Evolutionary conservation across 2,329 filamentous ascomycete species (phyloP), one percentile per base, ranked within the genome.

Genomic region (Aspergillus sp.): DNA sequence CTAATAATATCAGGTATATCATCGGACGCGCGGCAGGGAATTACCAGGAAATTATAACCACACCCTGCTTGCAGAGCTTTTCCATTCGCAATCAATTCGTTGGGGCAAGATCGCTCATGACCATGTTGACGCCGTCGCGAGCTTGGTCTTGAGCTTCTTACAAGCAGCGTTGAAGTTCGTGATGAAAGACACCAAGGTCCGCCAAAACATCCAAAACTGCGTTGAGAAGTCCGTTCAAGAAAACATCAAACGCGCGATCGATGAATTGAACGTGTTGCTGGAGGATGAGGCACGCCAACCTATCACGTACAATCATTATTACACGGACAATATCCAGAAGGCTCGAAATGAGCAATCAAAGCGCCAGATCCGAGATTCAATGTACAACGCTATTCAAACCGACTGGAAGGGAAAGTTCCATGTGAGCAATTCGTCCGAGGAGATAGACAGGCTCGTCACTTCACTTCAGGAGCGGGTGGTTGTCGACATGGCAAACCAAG

Each of bases 261-360:
- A 45, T 9, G 63, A 64, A 48, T 45, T 66, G 8, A 15, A 48
- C 24, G 60, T 55, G 20, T 19, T 69, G 2, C 33, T 64, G 7
- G 22, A 56, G 4, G 66, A 68, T 51, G 63, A 68, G 50, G 37
- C 46, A 3, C 44, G 65, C 1, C 64, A 68, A 19, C 66, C 66
- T 1, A 65, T 73, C 20, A 73, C 70, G 0, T 73, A 68, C 55
- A 73, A 73, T 48, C 65, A 70, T 56, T 73, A 71, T 48, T 73
- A 70, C 33, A 73, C 66, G 1, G 68, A 72, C 22, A 73, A 66
- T 53, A 61, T 74, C n/a, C 68, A 71, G 58, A 67, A 67, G 17
- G 51, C 59, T 1, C 56, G 64, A 20, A 11, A 57, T 11, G 50
- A 62, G 8, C 13, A 40, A n/a, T 46, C 46, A 2, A 61, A 33